These are phyloP conservation scores for Hordeum pubiflorum DNA, from an alignment of 202 grass and related monocot species.

Conservation along the genomic window DNA sequence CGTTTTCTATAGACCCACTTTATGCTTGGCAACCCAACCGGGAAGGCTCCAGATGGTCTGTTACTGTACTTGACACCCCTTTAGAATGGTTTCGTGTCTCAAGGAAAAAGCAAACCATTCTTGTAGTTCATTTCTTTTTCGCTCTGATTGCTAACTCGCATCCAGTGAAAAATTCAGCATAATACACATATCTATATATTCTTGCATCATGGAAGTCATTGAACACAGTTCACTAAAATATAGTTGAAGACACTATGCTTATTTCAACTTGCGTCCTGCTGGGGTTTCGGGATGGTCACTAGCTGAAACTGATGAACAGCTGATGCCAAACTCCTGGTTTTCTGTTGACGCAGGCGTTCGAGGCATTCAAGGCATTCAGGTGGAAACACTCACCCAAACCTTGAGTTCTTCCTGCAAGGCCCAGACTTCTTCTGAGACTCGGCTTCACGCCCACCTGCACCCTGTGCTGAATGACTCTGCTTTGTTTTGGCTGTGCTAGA, in stretches of 20 bases:
- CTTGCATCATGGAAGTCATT: too few relatives aligned
- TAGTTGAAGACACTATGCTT: not conserved
- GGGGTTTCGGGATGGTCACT: too few relatives aligned
- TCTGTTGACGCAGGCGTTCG: constrained; percentile 25
- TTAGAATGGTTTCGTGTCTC: not conserved
- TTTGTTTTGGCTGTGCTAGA: not conserved
- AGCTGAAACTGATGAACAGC: not conserved
- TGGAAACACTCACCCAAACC: constrained; percentile 54
- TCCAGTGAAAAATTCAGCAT: not conserved
- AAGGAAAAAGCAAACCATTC: not conserved
- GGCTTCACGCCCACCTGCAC: not conserved
- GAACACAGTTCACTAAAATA: too few relatives aligned
- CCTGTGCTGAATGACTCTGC: not conserved
- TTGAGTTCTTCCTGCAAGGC: constrained; percentile 59
- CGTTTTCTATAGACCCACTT: too few relatives aligned
- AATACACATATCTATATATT: too few relatives aligned
- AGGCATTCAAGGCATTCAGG: constrained; percentile 19
- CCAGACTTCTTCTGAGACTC: constrained; percentile 35
- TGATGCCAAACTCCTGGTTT: not conserved
- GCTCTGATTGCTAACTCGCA: not conserved
- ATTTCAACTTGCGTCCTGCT: not conserved
- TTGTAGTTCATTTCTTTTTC: not conserved
- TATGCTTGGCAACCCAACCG: not conserved
- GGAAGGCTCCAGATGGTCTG: not conserved
- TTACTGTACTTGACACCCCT: not conserved